Conservation (phyloP, 2,329 filamentous ascomycete genomes). For the Verticillium nubilum region DNA sequence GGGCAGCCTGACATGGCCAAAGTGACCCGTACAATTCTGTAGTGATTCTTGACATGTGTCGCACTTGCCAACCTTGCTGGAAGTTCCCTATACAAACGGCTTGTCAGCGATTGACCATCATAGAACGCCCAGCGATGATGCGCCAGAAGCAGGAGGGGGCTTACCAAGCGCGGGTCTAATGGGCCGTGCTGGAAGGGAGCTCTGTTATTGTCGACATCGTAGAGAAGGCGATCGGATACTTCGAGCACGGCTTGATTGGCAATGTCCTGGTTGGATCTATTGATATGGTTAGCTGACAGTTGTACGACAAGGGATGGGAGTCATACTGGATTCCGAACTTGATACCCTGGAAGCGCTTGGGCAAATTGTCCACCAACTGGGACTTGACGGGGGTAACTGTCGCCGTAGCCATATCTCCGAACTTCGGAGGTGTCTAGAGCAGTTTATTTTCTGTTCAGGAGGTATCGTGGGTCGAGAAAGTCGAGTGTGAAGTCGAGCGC, state of each 20-base stretch:
- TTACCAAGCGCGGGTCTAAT: slow-evolving; percentile 73
- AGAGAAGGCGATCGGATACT: slow-evolving; percentile 89
- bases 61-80: slow-evolving; percentile 74
- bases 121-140: background rate
- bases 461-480: background rate
- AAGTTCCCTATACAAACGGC: slow-evolving; percentile 57
- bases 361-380: slow-evolving; percentile 82
- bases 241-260: slow-evolving; percentile 93
- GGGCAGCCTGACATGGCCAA: slow-evolving; percentile 86
- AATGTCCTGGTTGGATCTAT: slow-evolving; percentile 84
- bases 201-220: slow-evolving; percentile 79
- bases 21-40: slow-evolving; percentile 87
- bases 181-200: slow-evolving; percentile 76
- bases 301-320: background rate
- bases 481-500: background rate
- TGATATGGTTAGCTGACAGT: background rate
- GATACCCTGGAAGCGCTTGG: slow-evolving; percentile 87
- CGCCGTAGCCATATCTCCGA: slow-evolving; percentile 11
- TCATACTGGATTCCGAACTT: slow-evolving; percentile 85
- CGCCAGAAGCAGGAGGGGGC: slow-evolving; percentile 5
- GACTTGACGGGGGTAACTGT: slow-evolving; percentile 57
- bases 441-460: background rate
- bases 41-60: slow-evolving; percentile 78
- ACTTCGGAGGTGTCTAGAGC: background rate
- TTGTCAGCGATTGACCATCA: background rate